These are phyloP conservation scores for Psilocybe sp. DNA, from an alignment of 768 basidiomycete genomes.

Conservation along the genomic window DNA sequence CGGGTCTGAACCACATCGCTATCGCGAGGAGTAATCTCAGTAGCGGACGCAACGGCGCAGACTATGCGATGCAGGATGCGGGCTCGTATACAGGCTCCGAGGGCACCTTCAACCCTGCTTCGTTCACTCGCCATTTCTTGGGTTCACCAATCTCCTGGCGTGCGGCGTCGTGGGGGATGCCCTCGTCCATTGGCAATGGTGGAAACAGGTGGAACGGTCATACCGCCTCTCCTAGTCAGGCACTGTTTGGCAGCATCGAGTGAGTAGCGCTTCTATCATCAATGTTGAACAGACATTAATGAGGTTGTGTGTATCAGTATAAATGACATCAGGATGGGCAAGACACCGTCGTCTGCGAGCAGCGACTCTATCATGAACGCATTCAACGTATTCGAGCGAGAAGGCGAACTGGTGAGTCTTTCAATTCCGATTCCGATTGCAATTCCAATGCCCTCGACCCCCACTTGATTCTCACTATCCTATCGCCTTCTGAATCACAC, in stretches of 20 bases:
- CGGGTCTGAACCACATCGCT: too few relatives aligned
- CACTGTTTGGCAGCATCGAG: slow-evolving; percentile 64
- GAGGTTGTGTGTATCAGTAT: slow-evolving; percentile 14
- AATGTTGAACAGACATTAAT: not conserved
- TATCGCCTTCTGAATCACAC: not conserved
- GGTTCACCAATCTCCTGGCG: slow-evolving; percentile 76
- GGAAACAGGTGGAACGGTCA: too few relatives aligned
- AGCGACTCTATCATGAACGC: slow-evolving; percentile 67
- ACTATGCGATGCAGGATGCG: slow-evolving; percentile 40
- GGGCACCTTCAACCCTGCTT: slow-evolving; percentile 61
- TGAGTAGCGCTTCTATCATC: slow-evolving; percentile 33
- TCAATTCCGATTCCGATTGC: slow-evolving; percentile 1
- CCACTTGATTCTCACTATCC: not conserved
- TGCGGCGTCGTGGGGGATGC: slow-evolving; percentile 55
- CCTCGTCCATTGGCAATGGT: slow-evolving; percentile 36
- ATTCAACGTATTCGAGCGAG: slow-evolving; percentile 60
- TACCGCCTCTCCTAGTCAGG: slow-evolving; percentile 55
- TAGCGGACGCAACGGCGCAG: slow-evolving; percentile 8
- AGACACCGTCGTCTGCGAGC: slow-evolving; percentile 50
- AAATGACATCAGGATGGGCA: slow-evolving; percentile 32
- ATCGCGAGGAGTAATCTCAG: not conserved
- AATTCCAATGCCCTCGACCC: not conserved
- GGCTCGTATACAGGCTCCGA: slow-evolving; percentile 49
- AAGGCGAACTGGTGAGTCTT: slow-evolving; percentile 67
- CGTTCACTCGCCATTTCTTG: slow-evolving; percentile 65